Base-by-base conservation (phyloP, 352 stramenopile genomes). In the Sclerospora graminicola region DNA sequence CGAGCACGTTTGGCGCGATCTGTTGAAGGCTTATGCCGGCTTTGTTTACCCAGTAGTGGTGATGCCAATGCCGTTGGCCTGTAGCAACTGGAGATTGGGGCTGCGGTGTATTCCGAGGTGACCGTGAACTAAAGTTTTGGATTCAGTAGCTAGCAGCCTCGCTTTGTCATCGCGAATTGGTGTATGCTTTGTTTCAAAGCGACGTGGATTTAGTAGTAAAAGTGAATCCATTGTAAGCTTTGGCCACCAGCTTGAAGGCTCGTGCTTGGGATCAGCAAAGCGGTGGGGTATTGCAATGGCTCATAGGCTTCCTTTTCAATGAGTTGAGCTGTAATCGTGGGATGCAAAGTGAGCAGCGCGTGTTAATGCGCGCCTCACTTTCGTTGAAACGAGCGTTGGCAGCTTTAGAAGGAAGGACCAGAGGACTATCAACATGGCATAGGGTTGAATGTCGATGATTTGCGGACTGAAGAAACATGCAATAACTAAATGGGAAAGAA, bases 61-160 rank as follows among this genome's bases (percentile, higher is more conserved):
- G 33, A 23, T 19, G 28, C 4, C 40, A 44, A 8, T 11, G 7
- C 0, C 26, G n/a, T n/a, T 87, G 75, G 67, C 63, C 66, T 0
- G 57, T 91, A 7, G 76, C 73, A 6, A 84, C 72, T 4, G 80
- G 80, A 16, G 88, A 91, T 45, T 91, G 80, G 80, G 80, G 80
- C 38, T 89, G 80, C 23, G 80, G 80, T 2, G 78, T 88, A 7
- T 89, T 91, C 45, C 42, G 51, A 11, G 80, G 80, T 2, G 68
- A 89, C 36, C 56, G 70, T 2, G 73, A 89, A 48, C 54, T 89
- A 8, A 91, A 89, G 51, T 82, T 89, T 54, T n/a, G 88, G 11
- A 69, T 91, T 41, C 78, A 91, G 45, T 89, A 78, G 80, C 45
- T 91, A 2, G 77, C 80, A 4, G 77, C 77, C 8, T 83, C 77